Conservation (phyloP, 139 green algal genomes). For the Eudorina sp. region DNA sequence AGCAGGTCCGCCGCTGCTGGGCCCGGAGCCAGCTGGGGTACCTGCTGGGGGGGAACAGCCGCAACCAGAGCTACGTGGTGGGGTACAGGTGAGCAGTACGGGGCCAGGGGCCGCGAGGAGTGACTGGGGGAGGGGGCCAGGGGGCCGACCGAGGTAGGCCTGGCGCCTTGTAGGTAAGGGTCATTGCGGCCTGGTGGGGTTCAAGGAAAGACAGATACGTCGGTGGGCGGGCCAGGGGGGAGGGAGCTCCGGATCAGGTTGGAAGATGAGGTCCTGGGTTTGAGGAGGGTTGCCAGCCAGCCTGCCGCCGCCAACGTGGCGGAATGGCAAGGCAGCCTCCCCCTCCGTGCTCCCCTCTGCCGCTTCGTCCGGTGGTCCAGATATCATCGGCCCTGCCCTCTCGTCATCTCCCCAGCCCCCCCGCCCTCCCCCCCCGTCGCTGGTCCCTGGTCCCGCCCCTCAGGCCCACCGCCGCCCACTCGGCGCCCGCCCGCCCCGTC, state of each 20-base stretch:
- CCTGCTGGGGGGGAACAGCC: slow-evolving; percentile 32
- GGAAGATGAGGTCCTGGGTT: not conserved
- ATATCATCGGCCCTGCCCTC: no score
- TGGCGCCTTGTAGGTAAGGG: no score
- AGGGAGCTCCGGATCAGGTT: not conserved
- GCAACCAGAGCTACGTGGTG: slow-evolving; percentile 25
- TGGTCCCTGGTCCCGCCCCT: not conserved
- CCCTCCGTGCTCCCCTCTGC: not conserved
- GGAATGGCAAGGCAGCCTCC: not conserved
- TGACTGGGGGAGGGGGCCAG: no score
- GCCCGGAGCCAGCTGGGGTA: slow-evolving; percentile 12
- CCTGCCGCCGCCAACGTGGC: not conserved
- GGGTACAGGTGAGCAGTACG: slow-evolving; percentile 15
- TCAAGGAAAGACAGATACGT: no score
- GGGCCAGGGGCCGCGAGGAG: no score
- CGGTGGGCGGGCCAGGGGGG: no score
- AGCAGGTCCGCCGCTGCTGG: not conserved
- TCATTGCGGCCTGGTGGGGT: no score
- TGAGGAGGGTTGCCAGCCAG: not conserved
- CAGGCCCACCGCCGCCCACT: not conserved
- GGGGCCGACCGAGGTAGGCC: no score
- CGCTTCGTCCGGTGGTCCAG: no score
- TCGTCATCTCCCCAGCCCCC: not conserved
- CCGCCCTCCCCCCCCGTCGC: not conserved
- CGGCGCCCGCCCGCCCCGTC: slow-evolving; percentile 62